Evolutionary conservation across 345 rosid genomes (phyloP).

Genomic region (Dipteronia sinensis): DNA sequence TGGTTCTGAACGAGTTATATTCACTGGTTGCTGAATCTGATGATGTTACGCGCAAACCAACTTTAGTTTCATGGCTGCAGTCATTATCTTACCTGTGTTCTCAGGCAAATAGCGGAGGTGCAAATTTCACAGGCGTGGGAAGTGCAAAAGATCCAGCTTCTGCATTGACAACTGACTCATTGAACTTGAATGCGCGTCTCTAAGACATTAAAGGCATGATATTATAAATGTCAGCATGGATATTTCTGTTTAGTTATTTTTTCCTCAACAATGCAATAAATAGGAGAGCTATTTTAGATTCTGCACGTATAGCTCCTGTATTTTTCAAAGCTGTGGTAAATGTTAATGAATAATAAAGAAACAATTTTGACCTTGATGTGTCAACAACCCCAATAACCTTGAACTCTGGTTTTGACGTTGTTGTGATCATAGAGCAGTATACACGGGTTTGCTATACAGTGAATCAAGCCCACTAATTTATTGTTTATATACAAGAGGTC

Average conservation of each 20-base stretch:
- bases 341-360: too few relatives aligned
- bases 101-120: conserved; percentile 30
- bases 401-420: too few relatives aligned
- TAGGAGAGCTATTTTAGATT: background rate
- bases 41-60: conserved; percentile 86
- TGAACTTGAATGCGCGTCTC: conserved; percentile 41
- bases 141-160: conserved; percentile 24
- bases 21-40: conserved; percentile 85
- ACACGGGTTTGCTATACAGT: background rate
- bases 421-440: background rate
- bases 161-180: conserved; percentile 20
- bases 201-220: conserved; percentile 29
- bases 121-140: conserved; percentile 19
- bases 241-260: background rate
- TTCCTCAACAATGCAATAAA: background rate
- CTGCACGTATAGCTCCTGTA: background rate
- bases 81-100: conserved; percentile 73
- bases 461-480: background rate
- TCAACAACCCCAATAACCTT: too few relatives aligned
- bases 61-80: conserved; percentile 91
- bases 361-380: too few relatives aligned
- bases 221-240: background rate
- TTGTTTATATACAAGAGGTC: background rate
- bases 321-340: too few relatives aligned
- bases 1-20: conserved; percentile 79